phyloP scores from a whole-genome alignment of 2,329 filamentous ascomycete species.

The Talaromyces sp. region DNA sequence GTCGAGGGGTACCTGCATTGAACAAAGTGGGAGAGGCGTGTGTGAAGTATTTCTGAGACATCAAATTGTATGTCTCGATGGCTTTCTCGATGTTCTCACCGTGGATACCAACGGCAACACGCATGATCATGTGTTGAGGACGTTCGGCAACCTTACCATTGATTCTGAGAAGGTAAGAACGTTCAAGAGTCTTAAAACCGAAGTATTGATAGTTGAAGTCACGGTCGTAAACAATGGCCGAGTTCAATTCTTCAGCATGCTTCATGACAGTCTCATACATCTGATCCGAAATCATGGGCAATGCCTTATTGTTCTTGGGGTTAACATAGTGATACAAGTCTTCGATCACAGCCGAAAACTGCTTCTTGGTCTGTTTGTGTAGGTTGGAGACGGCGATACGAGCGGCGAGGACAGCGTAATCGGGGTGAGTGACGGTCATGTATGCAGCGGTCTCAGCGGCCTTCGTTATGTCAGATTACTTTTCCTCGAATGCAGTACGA shows the following conservation, averaged over 20 bases:
- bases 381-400: slow-evolving; percentile 99
- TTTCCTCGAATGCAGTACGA: slow-evolving; percentile 12
- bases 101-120: slow-evolving; percentile 95
- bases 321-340: slow-evolving; percentile 97
- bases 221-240: slow-evolving; percentile 96
- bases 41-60: slow-evolving; percentile 98
- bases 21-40: slow-evolving; percentile 97
- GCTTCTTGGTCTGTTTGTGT: slow-evolving; percentile 99
- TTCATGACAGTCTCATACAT: slow-evolving; percentile 93
- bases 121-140: slow-evolving; percentile 99
- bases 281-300: slow-evolving; percentile 91
- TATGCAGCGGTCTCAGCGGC: slow-evolving; percentile 98
- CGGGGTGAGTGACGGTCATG: slow-evolving; percentile 98
- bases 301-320: slow-evolving; percentile 76
- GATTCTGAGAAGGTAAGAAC: slow-evolving; percentile 93
- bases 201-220: slow-evolving; percentile 99
- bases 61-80: slow-evolving; percentile 96
- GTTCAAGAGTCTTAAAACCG: slow-evolving; percentile 97
- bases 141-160: slow-evolving; percentile 95
- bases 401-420: slow-evolving; percentile 96
- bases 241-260: slow-evolving; percentile 95
- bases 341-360: slow-evolving; percentile 91
- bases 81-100: slow-evolving; percentile 91
- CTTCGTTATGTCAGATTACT: slow-evolving; percentile 48
- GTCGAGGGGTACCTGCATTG: slow-evolving; percentile 92